Base-by-base conservation (phyloP, 805 yeast species). In the Ogataea philodendri region DNA sequence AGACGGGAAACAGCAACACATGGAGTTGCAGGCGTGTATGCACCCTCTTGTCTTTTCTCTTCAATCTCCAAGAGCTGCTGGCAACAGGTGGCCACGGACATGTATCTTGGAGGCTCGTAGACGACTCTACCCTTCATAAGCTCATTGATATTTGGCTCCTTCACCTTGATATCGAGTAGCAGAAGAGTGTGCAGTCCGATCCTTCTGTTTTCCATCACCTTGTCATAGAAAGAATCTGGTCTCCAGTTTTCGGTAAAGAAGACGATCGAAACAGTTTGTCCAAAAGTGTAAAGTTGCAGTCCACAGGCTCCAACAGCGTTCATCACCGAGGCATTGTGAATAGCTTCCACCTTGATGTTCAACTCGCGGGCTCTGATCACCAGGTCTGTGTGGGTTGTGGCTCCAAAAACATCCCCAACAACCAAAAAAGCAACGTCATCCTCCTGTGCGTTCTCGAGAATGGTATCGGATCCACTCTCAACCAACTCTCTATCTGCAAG, bases 251-350 rank as follows among this genome's bases (percentile, higher is more conserved):
- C 97, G 17, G 96, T 89, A 70, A 93, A 90, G 59, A 93, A 93
- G 3, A 93, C 97, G 59, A 93, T 69, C 2, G 96, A 87, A n/a
- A 90, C 90, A 8, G 97, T 88, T 65, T 93, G 97, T 7, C 98
- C 98, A 63, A 89, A 90, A 51, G 83, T 88, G 63, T 90, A 90
- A 41, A 90, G 69, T 62, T 90, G 98, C 47, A 93, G 72, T 15
- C 98, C 98, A 66, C 97, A 88, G 1, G 97, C 95, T 13, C 98
- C 98, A 16, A 90, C 95, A 0, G 97, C 98, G 57, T 90, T 90
- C 96, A 93, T 88, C 9, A 90, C 93, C 11, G 96, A 84, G 1
- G 98, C 98, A 60, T 90, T 90, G 65, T 90, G 98, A 42, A 90
- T 77, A 24, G 84, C 74, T 55, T 85, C 94, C 27, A 84, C 85